Conservation (phyloP, 1,284 basidiomycete species). For the Sparassis latifolia region DNA sequence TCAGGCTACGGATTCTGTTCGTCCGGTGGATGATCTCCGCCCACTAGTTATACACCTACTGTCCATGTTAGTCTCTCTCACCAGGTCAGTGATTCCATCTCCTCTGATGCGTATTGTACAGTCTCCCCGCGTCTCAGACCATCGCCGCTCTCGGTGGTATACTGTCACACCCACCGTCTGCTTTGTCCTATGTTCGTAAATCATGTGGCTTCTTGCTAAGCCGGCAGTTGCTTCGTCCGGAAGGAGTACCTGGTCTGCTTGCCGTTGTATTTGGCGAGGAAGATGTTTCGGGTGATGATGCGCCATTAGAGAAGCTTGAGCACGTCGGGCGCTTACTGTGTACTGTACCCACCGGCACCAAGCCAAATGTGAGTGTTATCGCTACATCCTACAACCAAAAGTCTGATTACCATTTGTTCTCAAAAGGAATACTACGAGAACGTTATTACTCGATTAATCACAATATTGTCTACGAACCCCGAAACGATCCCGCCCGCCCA, state of each 20-base stretch:
- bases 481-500: conserved; percentile 34
- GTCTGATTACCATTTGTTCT: neutral
- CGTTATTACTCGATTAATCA: conserved; percentile 49
- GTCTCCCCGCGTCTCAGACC: conserved; percentile 56
- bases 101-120: conserved; percentile 20
- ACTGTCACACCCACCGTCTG: conserved; percentile 37
- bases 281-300: conserved; percentile 39
- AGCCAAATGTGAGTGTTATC: conserved; percentile 36
- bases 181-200: conserved; percentile 45
- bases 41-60: conserved; percentile 50
- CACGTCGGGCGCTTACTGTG: conserved; percentile 53
- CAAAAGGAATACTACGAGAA: conserved; percentile 53
- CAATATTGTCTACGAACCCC: conserved; percentile 35
- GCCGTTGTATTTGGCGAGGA: conserved; percentile 62
- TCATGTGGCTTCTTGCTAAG: conserved; percentile 55
- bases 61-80: conserved; percentile 21
- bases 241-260: conserved; percentile 62
- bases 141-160: conserved; percentile 58
- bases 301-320: conserved; percentile 60
- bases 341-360: conserved; percentile 47
- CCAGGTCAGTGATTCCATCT: neutral
- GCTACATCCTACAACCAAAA: neutral
- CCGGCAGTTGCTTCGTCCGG: conserved; percentile 58
- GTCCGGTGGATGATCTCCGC: conserved; percentile 30
- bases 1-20: conserved; percentile 34